These are phyloP conservation scores for Leccinum griseonigrum DNA, from an alignment of 1,284 basidiomycete species.

Conservation along the genomic window DNA sequence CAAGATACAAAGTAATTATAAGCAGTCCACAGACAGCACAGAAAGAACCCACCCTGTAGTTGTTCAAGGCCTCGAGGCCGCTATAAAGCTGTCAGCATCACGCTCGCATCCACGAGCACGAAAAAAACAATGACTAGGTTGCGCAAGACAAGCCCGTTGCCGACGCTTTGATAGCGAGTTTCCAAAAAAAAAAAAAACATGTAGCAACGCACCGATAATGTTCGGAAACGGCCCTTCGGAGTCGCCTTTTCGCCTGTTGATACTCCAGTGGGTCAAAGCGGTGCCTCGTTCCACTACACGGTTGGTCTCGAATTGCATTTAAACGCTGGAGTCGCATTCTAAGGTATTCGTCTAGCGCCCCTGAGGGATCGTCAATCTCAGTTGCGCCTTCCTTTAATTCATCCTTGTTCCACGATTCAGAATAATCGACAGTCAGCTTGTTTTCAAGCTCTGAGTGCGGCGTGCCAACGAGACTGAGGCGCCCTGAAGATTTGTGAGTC, in stretches of 20 bases:
- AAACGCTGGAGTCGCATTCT: not conserved
- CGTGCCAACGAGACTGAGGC: not conserved
- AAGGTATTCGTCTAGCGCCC: not conserved
- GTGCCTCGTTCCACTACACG: not conserved
- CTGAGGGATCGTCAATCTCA: not conserved
- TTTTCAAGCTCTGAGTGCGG: conserved; percentile 1
- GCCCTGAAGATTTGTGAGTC: conserved; percentile 9
- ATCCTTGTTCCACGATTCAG: not conserved
- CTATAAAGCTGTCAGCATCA: conserved; percentile 36
- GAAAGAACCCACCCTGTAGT: conserved; percentile 66
- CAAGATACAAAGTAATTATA: conserved; percentile 10
- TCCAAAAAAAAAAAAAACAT: conserved; percentile 1
- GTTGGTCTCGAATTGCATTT: not conserved
- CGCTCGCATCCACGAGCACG: not conserved
- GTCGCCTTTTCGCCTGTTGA: conserved; percentile 74
- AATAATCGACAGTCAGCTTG: not conserved
- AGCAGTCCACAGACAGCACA: not conserved
- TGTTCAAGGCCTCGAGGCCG: conserved; percentile 78
- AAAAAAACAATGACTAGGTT: not conserved
- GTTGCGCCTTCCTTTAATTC: not conserved
- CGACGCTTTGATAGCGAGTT: not conserved
- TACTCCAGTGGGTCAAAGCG: conserved; percentile 74
- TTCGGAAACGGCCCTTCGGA: conserved; percentile 82
- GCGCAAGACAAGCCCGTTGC: not conserved
- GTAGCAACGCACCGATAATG: conserved; percentile 66